Conservation (phyloP, 495 filamentous ascomycete species). For the Xylaria flabelliformis region DNA sequence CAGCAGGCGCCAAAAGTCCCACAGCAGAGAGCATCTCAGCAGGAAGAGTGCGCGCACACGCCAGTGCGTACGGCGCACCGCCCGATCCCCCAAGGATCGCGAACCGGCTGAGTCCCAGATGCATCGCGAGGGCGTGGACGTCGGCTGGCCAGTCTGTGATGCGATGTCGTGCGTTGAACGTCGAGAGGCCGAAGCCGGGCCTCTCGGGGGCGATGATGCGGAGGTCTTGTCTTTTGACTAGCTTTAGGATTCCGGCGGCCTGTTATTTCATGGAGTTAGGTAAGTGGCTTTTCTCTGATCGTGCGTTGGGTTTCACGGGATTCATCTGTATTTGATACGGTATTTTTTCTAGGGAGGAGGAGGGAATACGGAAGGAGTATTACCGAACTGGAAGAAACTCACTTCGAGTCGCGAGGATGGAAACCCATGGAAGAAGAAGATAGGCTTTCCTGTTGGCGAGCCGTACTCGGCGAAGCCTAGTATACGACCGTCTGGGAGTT, state of each 20-base stretch:
- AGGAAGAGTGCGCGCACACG: background rate
- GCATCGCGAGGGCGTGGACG: background rate
- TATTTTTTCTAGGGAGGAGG: background rate
- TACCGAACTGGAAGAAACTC: background rate
- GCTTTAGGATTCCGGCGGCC: background rate
- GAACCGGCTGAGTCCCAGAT: background rate
- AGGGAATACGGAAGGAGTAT: background rate
- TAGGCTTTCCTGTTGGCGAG: background rate
- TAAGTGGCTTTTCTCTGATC: background rate
- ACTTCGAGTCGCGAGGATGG: background rate
- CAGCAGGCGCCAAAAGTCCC: background rate
- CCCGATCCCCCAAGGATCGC: background rate
- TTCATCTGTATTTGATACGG: background rate
- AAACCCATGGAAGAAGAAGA: slow-evolving; percentile 3
- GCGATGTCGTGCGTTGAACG: background rate
- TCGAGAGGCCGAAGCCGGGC: background rate
- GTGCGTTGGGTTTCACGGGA: background rate
- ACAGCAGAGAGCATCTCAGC: background rate
- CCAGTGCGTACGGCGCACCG: background rate
- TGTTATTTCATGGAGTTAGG: background rate
- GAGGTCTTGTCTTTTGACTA: background rate
- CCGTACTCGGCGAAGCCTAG: slow-evolving; percentile 4
- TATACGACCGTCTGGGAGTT: background rate
- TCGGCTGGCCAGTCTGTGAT: background rate
- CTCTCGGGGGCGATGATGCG: background rate